A percentile compares a stretch with the other conserved stretches of the same genome.
Conservation (phyloP, 306 rosid genomes). For the Cucurbita ficifolia region DNA sequence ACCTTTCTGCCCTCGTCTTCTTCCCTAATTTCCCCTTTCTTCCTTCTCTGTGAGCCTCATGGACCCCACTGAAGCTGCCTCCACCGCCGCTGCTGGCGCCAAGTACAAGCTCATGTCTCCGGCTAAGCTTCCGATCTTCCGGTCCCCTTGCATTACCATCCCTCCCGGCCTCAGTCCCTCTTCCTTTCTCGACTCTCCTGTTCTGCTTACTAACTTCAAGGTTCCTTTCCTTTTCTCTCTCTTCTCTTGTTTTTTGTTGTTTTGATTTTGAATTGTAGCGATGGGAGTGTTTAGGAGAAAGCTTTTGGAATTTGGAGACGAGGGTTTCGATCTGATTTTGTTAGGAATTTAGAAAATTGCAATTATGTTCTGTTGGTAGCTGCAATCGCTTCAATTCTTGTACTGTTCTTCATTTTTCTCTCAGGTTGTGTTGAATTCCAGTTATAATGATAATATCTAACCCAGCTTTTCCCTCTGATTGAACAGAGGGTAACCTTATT, state of each 20-base stretch:
- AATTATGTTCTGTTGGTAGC: neutral
- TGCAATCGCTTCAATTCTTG: neutral
- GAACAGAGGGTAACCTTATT: conserved; percentile 6
- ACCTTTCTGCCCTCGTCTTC: conserved; percentile 34
- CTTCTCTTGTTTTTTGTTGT: neutral
- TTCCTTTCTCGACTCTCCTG: conserved; percentile 83
- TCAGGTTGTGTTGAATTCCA: neutral
- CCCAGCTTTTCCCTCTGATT: neutral
- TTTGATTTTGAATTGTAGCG: neutral
- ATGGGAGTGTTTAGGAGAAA: neutral
- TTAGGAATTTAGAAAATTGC: no score
- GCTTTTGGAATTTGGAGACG: neutral
- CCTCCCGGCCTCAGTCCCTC: conserved; percentile 84
- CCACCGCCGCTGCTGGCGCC: conserved; percentile 26
- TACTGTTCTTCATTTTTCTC: neutral
- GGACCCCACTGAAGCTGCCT: conserved; percentile 23
- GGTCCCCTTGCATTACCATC: conserved; percentile 64
- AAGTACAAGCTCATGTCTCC: conserved; percentile 85
- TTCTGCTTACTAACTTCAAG: conserved; percentile 79
- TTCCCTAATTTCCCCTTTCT: neutral
- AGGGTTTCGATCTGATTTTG: neutral
- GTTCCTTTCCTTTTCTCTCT: conserved; percentile 13
- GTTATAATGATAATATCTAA: neutral
- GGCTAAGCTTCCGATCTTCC: conserved; percentile 95
- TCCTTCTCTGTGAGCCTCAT: conserved; percentile 10